Evolutionary conservation across 805 yeast species (phyloP).

Genomic region (Spencermartinsiella europaea): DNA sequence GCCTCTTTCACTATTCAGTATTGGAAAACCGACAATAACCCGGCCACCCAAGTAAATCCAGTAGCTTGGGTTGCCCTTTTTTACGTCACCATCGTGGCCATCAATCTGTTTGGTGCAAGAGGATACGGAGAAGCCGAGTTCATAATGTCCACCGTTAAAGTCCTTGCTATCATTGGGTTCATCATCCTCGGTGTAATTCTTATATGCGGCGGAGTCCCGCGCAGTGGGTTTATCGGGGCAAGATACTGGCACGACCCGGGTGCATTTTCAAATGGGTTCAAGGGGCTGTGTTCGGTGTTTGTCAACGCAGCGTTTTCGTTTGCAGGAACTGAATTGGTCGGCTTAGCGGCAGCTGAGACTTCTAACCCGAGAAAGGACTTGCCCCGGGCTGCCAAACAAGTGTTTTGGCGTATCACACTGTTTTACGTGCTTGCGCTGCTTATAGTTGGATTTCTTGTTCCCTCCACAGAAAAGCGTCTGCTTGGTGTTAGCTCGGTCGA

Average conservation of each 20-base stretch:
- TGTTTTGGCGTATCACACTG: slow-evolving; percentile 67
- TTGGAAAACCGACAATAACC: slow-evolving; percentile 59
- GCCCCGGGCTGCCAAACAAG: slow-evolving; percentile 70
- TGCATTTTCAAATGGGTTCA: slow-evolving; percentile 63
- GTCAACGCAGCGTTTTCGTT: slow-evolving; percentile 70
- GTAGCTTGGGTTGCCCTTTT: slow-evolving; percentile 57
- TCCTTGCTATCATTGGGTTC: slow-evolving; percentile 56
- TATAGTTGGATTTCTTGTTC: slow-evolving; percentile 60
- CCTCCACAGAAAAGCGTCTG: slow-evolving; percentile 47
- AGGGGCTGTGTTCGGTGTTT: slow-evolving; percentile 62
- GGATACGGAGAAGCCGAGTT: slow-evolving; percentile 73
- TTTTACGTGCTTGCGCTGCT: slow-evolving; percentile 56
- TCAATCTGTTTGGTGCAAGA: slow-evolving; percentile 54
- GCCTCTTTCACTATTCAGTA: slow-evolving; percentile 52
- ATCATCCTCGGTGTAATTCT: slow-evolving; percentile 53
- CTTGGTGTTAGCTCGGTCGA: slow-evolving; percentile 44
- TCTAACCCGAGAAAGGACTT: slow-evolving; percentile 58
- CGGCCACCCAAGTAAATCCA: slow-evolving; percentile 55
- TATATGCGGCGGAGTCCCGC: slow-evolving; percentile 53
- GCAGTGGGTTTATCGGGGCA: slow-evolving; percentile 48
- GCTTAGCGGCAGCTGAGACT: slow-evolving; percentile 68
- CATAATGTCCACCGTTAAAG: slow-evolving; percentile 52
- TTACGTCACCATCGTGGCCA: slow-evolving; percentile 43
- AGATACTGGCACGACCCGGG: slow-evolving; percentile 62
- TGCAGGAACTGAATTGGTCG: slow-evolving; percentile 66